Base-by-base conservation (phyloP, 2,329 filamentous ascomycete species). In the Cadophora sp. region DNA sequence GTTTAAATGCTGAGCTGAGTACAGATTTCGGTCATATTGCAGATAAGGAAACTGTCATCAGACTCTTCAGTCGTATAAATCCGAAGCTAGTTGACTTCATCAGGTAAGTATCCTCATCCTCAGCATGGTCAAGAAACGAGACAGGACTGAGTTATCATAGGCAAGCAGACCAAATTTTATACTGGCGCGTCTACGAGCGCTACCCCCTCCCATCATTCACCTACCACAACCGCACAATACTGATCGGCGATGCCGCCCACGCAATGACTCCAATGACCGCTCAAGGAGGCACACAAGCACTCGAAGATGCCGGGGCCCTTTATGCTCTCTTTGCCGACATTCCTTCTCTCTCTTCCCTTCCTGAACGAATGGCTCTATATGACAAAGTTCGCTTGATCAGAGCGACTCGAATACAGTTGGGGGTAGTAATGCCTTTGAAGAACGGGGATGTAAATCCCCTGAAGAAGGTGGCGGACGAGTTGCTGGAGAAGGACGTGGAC, bases 161-260 rank as follows among this genome's bases (percentile, higher is more conserved):
- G 14, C 40, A 43, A 43, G 40, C 40, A 19, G 40, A 43, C 1
- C 16, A 43, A 16, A 43, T 43, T 2, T 14, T 43, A 11, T 43
- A 43, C 40, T 43, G 40, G 40, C 40, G 40, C 40, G 40, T 43
- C 12, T 43, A 43, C 12, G 40, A 43, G 12, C 40, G 40, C 3
- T 43, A 43, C 16, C 40, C 40, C 19, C 40, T 43, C 19, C 40
- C 12, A 43, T 43, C 40, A 16, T 43, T 43, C 40, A 43, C 40
- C 6, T 43, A 43, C 16, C 40, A 43, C 40, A 43, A 73, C 19
- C 73, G 75, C 11, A 74, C 79, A 9, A 68, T 78, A n/a, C 69
- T 79, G 34, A 74, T 80, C 46, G 80, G 80, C 8, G 79, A 80
- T 67, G 76, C 78, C 12, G 79, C 79, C n/a, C 79, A 81, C 71